Percentiles rank a stretch among this genome's conserved stretches.
These are phyloP conservation scores for Phytophthora litchii DNA, from an alignment of 352 stramenopile genomes.

Conservation along the genomic window DNA sequence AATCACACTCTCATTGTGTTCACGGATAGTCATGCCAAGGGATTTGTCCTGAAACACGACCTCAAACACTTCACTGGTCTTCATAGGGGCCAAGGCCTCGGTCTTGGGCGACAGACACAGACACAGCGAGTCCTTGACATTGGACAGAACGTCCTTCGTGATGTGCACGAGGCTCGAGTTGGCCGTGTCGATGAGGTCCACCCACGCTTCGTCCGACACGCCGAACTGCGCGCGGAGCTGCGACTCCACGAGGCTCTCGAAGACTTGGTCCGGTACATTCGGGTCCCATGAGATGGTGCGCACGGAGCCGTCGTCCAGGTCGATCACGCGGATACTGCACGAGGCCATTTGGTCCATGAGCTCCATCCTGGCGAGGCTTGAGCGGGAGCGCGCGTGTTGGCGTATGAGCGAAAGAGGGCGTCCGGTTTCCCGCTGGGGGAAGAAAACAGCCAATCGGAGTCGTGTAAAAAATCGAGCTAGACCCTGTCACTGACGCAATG, in stretches of 20 bases:
- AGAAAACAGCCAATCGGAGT: slow-evolving; percentile 15
- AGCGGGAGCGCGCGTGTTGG: slow-evolving; percentile 3
- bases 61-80: slow-evolving; percentile 80
- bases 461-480: slow-evolving; percentile 11
- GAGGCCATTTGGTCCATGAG: slow-evolving; percentile 35
- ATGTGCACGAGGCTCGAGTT: slow-evolving; percentile 87
- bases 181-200: slow-evolving; percentile 84
- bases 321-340: slow-evolving; percentile 81
- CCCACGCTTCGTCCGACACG: slow-evolving; percentile 85
- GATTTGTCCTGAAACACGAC: slow-evolving; percentile 72
- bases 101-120: slow-evolving; percentile 86
- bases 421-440: slow-evolving; percentile 1
- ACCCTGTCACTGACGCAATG: neutral
- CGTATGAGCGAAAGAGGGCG: slow-evolving; percentile 24
- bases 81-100: slow-evolving; percentile 81
- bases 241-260: slow-evolving; percentile 80
- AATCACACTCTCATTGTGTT: slow-evolving; percentile 84
- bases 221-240: slow-evolving; percentile 78
- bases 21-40: slow-evolving; percentile 85
- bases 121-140: slow-evolving; percentile 65
- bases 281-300: slow-evolving; percentile 80
- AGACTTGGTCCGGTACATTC: slow-evolving; percentile 81
- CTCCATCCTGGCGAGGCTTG: slow-evolving; percentile 25
- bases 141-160: slow-evolving; percentile 72
- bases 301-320: slow-evolving; percentile 83